Evolutionary conservation across 805 yeast genomes (phyloP), one percentile per base, ranked within the genome.

Genomic region (Lachancea kluyveri): DNA sequence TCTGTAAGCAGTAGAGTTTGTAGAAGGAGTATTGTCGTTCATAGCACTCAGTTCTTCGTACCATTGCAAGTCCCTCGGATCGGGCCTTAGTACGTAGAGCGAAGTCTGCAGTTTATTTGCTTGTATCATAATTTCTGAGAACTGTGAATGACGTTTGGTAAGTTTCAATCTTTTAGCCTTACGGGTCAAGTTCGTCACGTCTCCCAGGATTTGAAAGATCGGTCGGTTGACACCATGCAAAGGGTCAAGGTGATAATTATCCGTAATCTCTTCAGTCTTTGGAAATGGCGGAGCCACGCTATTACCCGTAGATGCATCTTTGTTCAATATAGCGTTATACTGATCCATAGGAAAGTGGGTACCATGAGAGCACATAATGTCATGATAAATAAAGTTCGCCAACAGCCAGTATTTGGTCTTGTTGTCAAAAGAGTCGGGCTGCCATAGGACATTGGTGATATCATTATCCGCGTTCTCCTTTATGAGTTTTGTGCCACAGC

Each of bases 361-460:
- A 2, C 79, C 79, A 26, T 83, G 59, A 23, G 74, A 72, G 33
- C 88, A 74, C 41, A 80, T 63, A 19, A 84, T 68, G 50, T 83
- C 94, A 52, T 83, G 92, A 50, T 83, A 84, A 1, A 86, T 85
- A 57, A 79, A 84, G 54, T 78, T 82, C 6, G 85, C 74, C 13
- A 80, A 72, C 31, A 83, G 62, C 80, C 88, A 83, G 40, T 78
- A 74, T 41, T 77, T 59, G 17, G 50, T 41, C 9, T 40, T 37
- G 5, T 35, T 26, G 22, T 44, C 44, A 28, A 31, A 28, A 11
- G 33, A 11, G 11, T 25, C 33, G 27, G 30, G 24, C 6, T 33
- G 22, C 15, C 26, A 26, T 10, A 26, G 29, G 8, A 32, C 27
- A 9, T 17, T 35, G 5, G 44, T 32, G 21, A 33, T 33, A 12